phyloP scores from a whole-genome alignment of 805 yeast genomes.

The Zygotorulaspora florentina region DNA sequence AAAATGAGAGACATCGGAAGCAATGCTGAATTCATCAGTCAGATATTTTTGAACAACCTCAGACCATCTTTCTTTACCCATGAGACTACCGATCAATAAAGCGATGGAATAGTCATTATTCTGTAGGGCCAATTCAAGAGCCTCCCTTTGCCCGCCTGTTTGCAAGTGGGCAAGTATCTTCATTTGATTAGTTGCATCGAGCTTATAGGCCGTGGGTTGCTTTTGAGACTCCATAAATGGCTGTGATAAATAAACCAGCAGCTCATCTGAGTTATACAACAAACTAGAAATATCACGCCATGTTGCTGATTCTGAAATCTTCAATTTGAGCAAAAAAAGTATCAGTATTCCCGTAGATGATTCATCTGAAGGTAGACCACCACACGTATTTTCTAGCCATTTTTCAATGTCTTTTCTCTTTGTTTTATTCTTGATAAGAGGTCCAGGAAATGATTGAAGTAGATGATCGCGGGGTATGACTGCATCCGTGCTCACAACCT shows the following conservation, averaged over 20 bases:
- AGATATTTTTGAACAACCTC: constrained; percentile 56
- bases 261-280: constrained; percentile 34
- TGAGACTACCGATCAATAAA: constrained; percentile 59
- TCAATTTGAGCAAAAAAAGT: constrained; percentile 25
- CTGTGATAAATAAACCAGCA: constrained; percentile 24
- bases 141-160: constrained; percentile 62
- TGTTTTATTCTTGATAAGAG: constrained; percentile 50
- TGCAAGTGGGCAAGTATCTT: constrained; percentile 41
- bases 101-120: constrained; percentile 77
- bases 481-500: constrained; percentile 35
- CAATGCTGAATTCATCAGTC: constrained; percentile 43
- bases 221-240: constrained; percentile 14
- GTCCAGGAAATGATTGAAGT: constrained; percentile 42
- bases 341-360: constrained; percentile 21
- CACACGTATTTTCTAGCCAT: constrained; percentile 50
- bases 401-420: constrained; percentile 65
- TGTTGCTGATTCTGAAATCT: constrained; percentile 23
- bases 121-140: constrained; percentile 57
- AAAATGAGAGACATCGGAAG: constrained; percentile 37
- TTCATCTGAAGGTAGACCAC: constrained; percentile 19
- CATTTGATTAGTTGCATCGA: constrained; percentile 35
- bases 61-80: constrained; percentile 59
- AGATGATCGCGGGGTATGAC: constrained; percentile 33
- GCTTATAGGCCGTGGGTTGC: constrained; percentile 38
- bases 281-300: constrained; percentile 35